These are phyloP conservation scores for Pinus albicaulis DNA, from an alignment of 75 land plant species.

Conservation along the genomic window DNA sequence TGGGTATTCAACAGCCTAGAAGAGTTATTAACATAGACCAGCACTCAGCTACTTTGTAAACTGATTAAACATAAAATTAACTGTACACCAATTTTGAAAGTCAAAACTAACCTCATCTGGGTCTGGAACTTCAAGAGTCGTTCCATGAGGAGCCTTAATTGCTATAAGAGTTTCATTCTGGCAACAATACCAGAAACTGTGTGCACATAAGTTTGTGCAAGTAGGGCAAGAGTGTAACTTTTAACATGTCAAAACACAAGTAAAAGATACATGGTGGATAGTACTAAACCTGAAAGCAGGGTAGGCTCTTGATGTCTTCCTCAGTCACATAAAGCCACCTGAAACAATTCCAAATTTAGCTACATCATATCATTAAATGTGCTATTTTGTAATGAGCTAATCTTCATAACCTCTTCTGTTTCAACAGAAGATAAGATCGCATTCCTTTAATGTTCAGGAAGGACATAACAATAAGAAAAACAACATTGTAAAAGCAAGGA, in stretches of 20 bases:
- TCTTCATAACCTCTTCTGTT: not conserved
- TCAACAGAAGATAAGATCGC: not conserved
- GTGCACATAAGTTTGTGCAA: not conserved
- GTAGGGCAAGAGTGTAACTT: not conserved
- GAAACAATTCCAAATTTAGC: conserved; percentile 1
- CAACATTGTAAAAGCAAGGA: not conserved
- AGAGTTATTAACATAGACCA: not conserved
- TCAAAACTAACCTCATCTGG: conserved; percentile 79
- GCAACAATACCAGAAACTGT: conserved; percentile 7
- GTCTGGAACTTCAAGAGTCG: conserved; percentile 96
- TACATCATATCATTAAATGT: not conserved
- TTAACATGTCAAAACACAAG: not conserved
- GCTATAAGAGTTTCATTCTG: conserved; percentile 95
- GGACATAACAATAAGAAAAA: not conserved
- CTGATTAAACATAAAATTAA: not conserved
- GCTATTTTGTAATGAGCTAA: not conserved
- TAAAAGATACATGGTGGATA: not conserved
- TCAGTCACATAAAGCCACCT: conserved; percentile 99
- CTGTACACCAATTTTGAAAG: not conserved
- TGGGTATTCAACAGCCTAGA: conserved; percentile 82
- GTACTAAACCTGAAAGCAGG: conserved; percentile 80
- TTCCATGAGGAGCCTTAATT: conserved; percentile 96
- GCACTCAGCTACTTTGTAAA: not conserved
- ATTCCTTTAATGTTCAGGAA: not conserved
- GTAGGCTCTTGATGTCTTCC: conserved; percentile 84